Base-by-base conservation (phyloP, 176 grass and related monocot genomes). In the Luzula sylvatica region DNA sequence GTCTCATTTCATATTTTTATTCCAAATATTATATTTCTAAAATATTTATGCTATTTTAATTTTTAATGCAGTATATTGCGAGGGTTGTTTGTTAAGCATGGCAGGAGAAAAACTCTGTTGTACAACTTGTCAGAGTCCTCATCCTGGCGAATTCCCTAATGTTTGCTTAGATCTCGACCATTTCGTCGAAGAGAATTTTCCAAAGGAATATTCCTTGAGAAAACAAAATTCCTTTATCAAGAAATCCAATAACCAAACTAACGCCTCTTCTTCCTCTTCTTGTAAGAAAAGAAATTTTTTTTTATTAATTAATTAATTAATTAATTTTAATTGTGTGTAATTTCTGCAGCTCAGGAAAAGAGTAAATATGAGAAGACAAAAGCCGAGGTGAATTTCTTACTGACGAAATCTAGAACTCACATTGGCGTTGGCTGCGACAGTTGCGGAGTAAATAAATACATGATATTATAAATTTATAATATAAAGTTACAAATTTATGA, bases 381-480 rank as follows among this genome's bases (percentile, higher is more conserved):
- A 26, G 44, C 20, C 26, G 30, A 18, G 32, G 2, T 7, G n/a
- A 64, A 11, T 42, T 13, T 22, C 15, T 50, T 74, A 4, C 43
- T 61, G 6, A 52, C 68, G 32, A 25, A 46, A 23, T 65, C 20
- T 22, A 39, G 82, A 60, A 16, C 80, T 80, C 81, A 98, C 24
- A 2, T 72, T 49, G 78, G 81, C 29, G 72, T 90, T 61, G 92
- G 85, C 24, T 98, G 92, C 1, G 92, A 98, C 66, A 68, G 72
- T 42, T 98, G 92, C 61, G 92, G 92, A 81, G 92, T 98, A 96
- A 56, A 80, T n/a, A n/a, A n/a, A n/a, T n/a, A n/a, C n/a, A n/a
- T n/a, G n/a, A n/a, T n/a, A n/a, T n/a, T n/a, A n/a, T n/a, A n/a
- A n/a, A n/a, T n/a, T n/a, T n/a, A n/a, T n/a, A n/a, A n/a, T n/a